Evolutionary conservation across 257 asterid species (phyloP).

Genomic region (Thymus quinquecostatus): DNA sequence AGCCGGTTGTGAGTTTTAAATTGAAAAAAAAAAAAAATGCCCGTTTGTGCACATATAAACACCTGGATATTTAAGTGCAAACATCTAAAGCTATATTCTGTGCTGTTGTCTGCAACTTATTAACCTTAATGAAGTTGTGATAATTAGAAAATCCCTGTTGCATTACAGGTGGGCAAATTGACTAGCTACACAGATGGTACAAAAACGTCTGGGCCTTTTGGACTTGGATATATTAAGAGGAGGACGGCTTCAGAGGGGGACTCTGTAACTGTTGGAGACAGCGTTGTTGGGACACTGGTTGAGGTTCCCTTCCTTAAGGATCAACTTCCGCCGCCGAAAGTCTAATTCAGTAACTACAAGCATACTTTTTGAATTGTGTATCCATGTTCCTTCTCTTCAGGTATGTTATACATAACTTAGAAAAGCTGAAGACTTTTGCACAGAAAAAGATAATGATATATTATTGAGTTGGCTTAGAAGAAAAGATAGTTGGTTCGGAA

Average conservation of each 20-base stretch:
- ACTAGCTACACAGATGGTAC: slow-evolving; percentile 78
- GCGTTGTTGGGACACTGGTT: slow-evolving; percentile 69
- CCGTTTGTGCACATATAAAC: neutral
- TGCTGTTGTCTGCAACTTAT: slow-evolving; percentile 18
- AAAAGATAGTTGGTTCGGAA: no score
- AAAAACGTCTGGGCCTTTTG: slow-evolving; percentile 61
- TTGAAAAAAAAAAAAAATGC: neutral
- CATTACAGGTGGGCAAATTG: slow-evolving; percentile 82
- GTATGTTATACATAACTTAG: slow-evolving; percentile 16
- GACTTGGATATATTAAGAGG: slow-evolving; percentile 88
- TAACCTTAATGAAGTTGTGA: slow-evolving; percentile 28
- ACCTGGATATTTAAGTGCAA: slow-evolving; percentile 5
- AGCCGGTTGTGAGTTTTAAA: slow-evolving; percentile 4
- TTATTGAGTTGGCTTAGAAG: neutral
- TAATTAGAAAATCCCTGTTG: slow-evolving; percentile 6
- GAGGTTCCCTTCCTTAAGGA: slow-evolving; percentile 81
- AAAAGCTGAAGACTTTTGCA: slow-evolving; percentile 4
- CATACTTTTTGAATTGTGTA: slow-evolving; percentile 24
- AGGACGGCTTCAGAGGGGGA: slow-evolving; percentile 75
- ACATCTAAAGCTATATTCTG: slow-evolving; percentile 11
- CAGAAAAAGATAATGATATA: slow-evolving; percentile 2
- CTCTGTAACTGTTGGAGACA: slow-evolving; percentile 64
- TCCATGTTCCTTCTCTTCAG: slow-evolving; percentile 23
- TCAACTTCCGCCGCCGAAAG: slow-evolving; percentile 53
- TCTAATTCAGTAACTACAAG: slow-evolving; percentile 28